Evolutionary conservation across 73 alveolate genomes (phyloP).

Genomic region (Stentor coeruleus): DNA sequence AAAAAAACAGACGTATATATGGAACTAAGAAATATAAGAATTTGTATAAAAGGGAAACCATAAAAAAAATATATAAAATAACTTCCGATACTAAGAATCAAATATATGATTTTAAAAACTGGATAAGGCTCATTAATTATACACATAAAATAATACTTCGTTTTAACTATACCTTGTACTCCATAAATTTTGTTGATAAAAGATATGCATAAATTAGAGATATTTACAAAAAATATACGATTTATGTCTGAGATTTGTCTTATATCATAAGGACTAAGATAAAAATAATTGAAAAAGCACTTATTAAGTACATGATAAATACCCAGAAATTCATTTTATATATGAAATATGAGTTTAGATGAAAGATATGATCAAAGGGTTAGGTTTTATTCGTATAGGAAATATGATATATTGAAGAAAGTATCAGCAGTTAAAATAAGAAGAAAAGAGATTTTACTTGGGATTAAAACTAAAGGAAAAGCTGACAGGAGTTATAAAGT

Average conservation of each 20-base stretch:
- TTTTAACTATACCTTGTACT: not conserved
- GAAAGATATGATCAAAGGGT: no score
- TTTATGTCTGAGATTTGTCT: not conserved
- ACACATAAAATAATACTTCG: not conserved
- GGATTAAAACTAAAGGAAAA: no score
- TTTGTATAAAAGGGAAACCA: slow-evolving; percentile 21
- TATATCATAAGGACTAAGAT: not conserved
- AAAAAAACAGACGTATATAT: slow-evolving; percentile 7
- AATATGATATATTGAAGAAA: no score
- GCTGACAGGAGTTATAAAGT: no score
- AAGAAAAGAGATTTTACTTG: no score
- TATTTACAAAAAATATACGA: not conserved
- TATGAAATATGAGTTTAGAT: no score
- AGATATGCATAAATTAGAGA: not conserved
- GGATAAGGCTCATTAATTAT: slow-evolving; percentile 8
- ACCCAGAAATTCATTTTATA: not conserved
- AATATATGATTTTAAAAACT: not conserved
- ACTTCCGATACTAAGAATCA: not conserved
- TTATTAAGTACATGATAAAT: not conserved
- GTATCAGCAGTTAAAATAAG: no score
- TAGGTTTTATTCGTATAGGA: no score
- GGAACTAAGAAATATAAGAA: not conserved
- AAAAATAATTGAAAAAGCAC: not conserved
- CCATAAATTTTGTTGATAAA: not conserved
- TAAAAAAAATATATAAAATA: not conserved